Evolutionary conservation across 257 asterid genomes (phyloP).

Genomic region (Przewalskia tangutica): DNA sequence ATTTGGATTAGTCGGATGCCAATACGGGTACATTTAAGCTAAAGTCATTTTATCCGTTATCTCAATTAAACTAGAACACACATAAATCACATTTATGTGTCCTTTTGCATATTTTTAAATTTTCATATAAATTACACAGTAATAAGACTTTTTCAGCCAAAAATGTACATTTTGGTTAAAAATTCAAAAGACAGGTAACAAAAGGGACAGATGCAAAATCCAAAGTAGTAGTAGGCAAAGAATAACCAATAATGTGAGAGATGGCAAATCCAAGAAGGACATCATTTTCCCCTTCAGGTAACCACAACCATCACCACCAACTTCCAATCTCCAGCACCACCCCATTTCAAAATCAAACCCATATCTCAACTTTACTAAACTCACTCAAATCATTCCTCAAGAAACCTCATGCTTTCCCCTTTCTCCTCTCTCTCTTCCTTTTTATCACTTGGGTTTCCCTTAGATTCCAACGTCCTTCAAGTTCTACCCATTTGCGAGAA

Average conservation of each 20-base stretch:
- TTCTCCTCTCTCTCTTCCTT: slow-evolving; percentile 72
- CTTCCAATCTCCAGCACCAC: slow-evolving; percentile 24
- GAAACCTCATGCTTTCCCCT: slow-evolving; percentile 84
- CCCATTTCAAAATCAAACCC: slow-evolving; percentile 37
- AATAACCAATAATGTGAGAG: not conserved
- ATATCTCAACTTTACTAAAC: slow-evolving; percentile 26
- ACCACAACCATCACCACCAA: slow-evolving; percentile 33
- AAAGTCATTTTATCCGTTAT: no score
- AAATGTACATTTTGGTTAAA: no score
- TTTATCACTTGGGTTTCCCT: slow-evolving; percentile 90
- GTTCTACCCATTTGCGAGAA: not conserved
- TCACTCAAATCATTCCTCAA: slow-evolving; percentile 63
- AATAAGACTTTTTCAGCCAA: no score
- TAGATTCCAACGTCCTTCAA: slow-evolving; percentile 32
- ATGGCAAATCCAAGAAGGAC: slow-evolving; percentile 93
- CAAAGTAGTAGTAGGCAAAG: not conserved
- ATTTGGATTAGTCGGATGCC: no score
- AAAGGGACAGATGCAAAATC: not conserved
- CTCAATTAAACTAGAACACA: no score
- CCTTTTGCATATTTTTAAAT: no score
- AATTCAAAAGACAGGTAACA: not conserved
- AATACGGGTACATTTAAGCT: no score
- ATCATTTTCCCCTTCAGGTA: slow-evolving; percentile 27
- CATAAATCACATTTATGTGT: no score
- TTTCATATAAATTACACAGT: no score